These are phyloP conservation scores for Thelephora terrestris DNA, from an alignment of 1,284 basidiomycete genomes.

Conservation along the genomic window DNA sequence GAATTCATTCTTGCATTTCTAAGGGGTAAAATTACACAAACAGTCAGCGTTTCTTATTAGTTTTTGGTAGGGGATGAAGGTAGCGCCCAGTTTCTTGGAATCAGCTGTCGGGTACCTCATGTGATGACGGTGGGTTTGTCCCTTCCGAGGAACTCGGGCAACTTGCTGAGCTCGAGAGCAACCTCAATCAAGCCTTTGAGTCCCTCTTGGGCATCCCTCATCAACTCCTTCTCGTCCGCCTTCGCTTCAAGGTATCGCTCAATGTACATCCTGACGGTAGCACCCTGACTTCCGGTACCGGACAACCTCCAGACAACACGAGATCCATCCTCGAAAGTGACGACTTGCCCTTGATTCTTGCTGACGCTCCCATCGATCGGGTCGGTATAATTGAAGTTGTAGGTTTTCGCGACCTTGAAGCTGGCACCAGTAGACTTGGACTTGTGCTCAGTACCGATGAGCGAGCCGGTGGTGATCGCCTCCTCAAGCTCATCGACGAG, in stretches of 20 bases:
- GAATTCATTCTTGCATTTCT: too few species aligned
- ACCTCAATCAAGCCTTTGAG: constrained; percentile 94
- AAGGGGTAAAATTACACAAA: too few species aligned
- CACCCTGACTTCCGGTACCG: constrained; percentile 92
- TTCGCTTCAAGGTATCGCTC: constrained; percentile 80
- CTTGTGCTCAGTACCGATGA: constrained; percentile 57
- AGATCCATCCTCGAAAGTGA: constrained; percentile 85
- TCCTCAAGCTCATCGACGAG: constrained; percentile 75
- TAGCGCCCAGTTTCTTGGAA: too few species aligned
- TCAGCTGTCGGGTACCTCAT: constrained; percentile 30
- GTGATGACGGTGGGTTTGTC: constrained; percentile 96
- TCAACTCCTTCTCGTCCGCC: constrained; percentile 69
- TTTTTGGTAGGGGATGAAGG: too few species aligned
- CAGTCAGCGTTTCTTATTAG: too few species aligned
- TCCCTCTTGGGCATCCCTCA: constrained; percentile 75
- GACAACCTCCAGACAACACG: constrained; percentile 93
- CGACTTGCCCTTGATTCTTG: constrained; percentile 93
- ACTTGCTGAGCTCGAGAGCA: constrained; percentile 74
- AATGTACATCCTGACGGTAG: constrained; percentile 88
- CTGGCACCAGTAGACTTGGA: constrained; percentile 56
- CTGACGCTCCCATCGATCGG: constrained; percentile 92
- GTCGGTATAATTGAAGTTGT: constrained; percentile 94
- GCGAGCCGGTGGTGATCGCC: constrained; percentile 56
- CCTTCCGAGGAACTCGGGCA: constrained; percentile 79
- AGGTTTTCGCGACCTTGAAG: constrained; percentile 74